Evolutionary conservation across 2,329 filamentous ascomycete genomes (phyloP).

Genomic region (Colletotrichum endophyticum): DNA sequence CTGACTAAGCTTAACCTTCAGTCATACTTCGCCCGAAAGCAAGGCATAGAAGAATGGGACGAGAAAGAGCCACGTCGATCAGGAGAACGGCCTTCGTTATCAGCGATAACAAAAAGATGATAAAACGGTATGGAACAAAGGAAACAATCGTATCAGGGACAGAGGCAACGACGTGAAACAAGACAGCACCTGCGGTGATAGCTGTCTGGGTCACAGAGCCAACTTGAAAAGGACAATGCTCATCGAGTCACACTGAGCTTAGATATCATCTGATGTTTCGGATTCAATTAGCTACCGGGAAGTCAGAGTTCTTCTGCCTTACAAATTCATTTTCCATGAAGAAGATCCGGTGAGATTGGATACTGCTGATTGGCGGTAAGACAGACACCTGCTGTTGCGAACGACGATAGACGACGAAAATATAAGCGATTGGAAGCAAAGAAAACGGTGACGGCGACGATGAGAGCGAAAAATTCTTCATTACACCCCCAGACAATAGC

Average conservation of each 20-base stretch:
- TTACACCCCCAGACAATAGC: neutral
- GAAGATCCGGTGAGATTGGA: neutral
- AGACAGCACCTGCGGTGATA: neutral
- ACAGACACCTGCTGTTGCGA: neutral
- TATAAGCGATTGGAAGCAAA: too few species aligned
- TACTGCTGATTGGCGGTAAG: neutral
- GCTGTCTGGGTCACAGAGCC: neutral
- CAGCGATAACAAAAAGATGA: neutral
- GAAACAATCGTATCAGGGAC: neutral
- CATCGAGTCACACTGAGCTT: neutral
- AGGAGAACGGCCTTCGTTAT: neutral
- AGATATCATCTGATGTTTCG: neutral
- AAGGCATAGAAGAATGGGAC: neutral
- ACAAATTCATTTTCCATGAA: neutral
- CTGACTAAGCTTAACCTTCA: neutral
- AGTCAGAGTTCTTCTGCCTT: neutral
- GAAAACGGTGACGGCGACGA: too few species aligned
- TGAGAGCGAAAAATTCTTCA: neutral
- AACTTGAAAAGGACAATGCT: neutral
- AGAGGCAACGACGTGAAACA: neutral
- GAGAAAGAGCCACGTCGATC: neutral
- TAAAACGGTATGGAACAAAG: neutral
- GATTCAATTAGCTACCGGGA: neutral
- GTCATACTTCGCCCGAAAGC: neutral
- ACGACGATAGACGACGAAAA: neutral